Conservation (phyloP, 371 early-diverging fungal species). For the Mucor circinelloides region DNA sequence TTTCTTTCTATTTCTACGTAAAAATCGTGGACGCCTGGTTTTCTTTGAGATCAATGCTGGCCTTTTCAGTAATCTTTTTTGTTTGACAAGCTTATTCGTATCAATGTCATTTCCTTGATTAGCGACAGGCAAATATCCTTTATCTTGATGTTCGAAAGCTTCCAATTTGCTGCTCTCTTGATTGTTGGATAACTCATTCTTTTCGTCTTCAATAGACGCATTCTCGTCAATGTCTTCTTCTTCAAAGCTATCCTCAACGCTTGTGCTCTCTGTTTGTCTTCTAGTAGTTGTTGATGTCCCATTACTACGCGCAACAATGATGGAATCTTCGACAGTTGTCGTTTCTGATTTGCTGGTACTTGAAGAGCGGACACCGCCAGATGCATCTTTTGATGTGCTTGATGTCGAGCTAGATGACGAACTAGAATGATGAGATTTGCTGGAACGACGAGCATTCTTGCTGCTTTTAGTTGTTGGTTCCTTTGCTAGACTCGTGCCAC, state of each 20-base stretch:
- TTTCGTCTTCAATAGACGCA: too few species aligned
- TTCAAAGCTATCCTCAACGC: not conserved
- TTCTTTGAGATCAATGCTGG: not conserved
- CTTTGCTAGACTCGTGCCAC: not conserved
- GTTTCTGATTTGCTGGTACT: not conserved
- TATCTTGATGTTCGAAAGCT: not conserved
- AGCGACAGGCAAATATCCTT: not conserved
- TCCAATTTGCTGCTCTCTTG: too few species aligned
- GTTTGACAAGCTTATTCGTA: not conserved
- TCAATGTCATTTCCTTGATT: not conserved
- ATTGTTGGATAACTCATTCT: too few species aligned
- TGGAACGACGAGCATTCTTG: not conserved
- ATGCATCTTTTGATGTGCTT: not conserved
- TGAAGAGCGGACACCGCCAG: not conserved
- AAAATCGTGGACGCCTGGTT: not conserved
- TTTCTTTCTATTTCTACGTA: not conserved
- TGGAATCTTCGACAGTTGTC: not conserved
- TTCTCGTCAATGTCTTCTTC: not conserved
- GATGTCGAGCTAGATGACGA: not conserved
- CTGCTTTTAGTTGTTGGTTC: not conserved
- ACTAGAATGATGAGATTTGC: not conserved
- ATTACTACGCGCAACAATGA: not conserved
- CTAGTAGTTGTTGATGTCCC: not conserved
- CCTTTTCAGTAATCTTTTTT: not conserved
- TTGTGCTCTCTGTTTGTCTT: not conserved